A percentile compares a stretch with the other conserved stretches of the same genome.
Evolutionary conservation across 768 basidiomycete genomes (phyloP).

Genomic region (Megacollybia marginata): DNA sequence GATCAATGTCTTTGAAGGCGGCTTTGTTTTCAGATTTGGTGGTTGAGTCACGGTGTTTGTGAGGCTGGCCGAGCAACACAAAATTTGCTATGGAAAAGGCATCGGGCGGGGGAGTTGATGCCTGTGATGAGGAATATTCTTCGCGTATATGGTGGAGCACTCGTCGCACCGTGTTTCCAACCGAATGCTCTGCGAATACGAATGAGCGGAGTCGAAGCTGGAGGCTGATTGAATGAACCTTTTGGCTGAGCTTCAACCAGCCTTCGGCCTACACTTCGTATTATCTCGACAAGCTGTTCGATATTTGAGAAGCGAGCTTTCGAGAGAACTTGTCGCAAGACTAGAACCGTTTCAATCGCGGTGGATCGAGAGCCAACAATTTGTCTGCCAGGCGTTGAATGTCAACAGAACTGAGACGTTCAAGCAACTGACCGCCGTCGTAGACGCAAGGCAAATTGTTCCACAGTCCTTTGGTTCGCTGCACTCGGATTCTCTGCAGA

Average conservation of each 20-base stretch:
- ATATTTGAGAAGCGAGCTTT: constrained; percentile 82
- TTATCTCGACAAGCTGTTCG: constrained; percentile 73
- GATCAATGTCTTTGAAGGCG: constrained; percentile 60
- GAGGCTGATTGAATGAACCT: constrained; percentile 40
- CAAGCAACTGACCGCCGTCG: not conserved
- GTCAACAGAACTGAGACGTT: not conserved
- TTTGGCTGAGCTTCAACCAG: constrained; percentile 92
- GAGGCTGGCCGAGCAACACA: constrained; percentile 72
- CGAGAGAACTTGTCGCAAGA: constrained; percentile 85
- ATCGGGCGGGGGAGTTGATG: constrained; percentile 27
- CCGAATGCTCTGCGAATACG: constrained; percentile 68
- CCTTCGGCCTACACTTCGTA: constrained; percentile 71
- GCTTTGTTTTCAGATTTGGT: constrained; percentile 46
- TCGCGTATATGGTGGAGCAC: constrained; percentile 92
- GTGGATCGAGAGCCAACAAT: constrained; percentile 86
- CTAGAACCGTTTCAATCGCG: constrained; percentile 82
- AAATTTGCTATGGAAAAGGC: constrained; percentile 77
- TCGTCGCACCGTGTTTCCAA: constrained; percentile 91
- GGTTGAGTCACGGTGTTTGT: constrained; percentile 34
- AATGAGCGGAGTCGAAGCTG: constrained; percentile 5
- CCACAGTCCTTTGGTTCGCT: not conserved
- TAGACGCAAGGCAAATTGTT: not conserved
- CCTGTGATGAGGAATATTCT: constrained; percentile 75
- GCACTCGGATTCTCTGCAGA: too few species aligned
- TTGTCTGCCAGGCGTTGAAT: constrained; percentile 45